Percentiles rank a stretch among this genome's conserved stretches.
phyloP scores from a whole-genome alignment of 805 yeast species.

The Brettanomyces anomalus region DNA sequence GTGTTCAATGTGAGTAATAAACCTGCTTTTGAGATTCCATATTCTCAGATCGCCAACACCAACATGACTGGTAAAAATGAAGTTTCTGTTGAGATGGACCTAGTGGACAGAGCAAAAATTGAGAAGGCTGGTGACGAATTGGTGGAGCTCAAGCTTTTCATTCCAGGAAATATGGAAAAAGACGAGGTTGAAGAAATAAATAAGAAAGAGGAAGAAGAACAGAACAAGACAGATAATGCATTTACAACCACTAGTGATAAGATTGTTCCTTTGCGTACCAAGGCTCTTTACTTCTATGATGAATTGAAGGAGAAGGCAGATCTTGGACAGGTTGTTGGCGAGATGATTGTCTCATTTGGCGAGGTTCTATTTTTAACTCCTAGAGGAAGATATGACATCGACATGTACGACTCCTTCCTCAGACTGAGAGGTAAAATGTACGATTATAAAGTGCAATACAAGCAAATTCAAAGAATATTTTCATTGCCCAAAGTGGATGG shows the following conservation, averaged over 20 bases:
- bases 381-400: slow-evolving; percentile 97
- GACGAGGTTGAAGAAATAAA: slow-evolving; percentile 20
- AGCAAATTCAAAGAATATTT: slow-evolving; percentile 83
- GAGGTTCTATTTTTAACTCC: slow-evolving; percentile 92
- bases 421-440: slow-evolving; percentile 95
- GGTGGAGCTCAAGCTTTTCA: slow-evolving; percentile 87
- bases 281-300: slow-evolving; percentile 84
- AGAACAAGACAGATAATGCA: slow-evolving; percentile 13
- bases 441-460: slow-evolving; percentile 89
- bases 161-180: slow-evolving; percentile 61
- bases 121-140: slow-evolving; percentile 87
- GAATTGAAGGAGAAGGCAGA: slow-evolving; percentile 88
- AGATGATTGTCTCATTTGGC: slow-evolving; percentile 85
- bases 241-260: slow-evolving; percentile 26
- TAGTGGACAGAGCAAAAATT: slow-evolving; percentile 31
- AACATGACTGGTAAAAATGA: slow-evolving; percentile 89
- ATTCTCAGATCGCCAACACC: slow-evolving; percentile 67
- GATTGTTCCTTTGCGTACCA: slow-evolving; percentile 41
- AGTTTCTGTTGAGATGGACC: slow-evolving; percentile 79
- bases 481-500: slow-evolving; percentile 94
- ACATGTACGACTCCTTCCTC: slow-evolving; percentile 79
- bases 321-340: slow-evolving; percentile 90
- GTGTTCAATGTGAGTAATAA: slow-evolving; percentile 78
- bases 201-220: slow-evolving; percentile 5
- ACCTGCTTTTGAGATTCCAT: slow-evolving; percentile 90